Base-by-base conservation (phyloP, 768 basidiomycete genomes). In the Cystofilobasidium capitatum region DNA sequence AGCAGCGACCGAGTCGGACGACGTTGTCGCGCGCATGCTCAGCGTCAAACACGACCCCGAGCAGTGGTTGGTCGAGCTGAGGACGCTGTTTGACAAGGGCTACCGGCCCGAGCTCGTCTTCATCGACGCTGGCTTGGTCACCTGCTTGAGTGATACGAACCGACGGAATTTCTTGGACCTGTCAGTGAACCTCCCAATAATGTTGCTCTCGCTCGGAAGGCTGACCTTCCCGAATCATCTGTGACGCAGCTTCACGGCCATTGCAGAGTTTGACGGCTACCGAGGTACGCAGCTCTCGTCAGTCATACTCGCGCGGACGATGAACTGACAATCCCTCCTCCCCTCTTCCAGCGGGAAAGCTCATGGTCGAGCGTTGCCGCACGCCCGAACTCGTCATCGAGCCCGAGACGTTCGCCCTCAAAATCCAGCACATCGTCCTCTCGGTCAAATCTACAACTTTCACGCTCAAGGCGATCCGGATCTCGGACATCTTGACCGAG, bases 211-310 rank as follows among this genome's bases (percentile, higher is more conserved):
- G 2, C 44, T 35, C 31, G 14, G 8, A 3, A 7, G 31, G 26
- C 29, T 62, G 24, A 42, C 33, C 16, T 35, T 20, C 16, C 20
- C 29, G 22, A 16, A 12, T 47, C 45, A 39, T 16, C 17, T n/a
- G 29, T 54, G 44, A 5, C 24, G 1, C 49, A 68, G 66, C 70
- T 98, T 99, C 80, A 86, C 88, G 63, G 91, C 94, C 4, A 83
- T 99, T 40, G 94, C 96, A 39, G 86, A 92, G 72, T 99, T 99
- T 69, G 96, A 99, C 75, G 96, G 96, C 0, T 98, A 98, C 78
- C 39, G 58, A 35, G 64, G 64, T 65, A 16, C 17, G 37, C 13
- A n/a, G 16, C 14, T 33, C 47, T 54, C 13, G 22, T 26, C 44
- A 22, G 20, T 33, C n/a, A 24, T 37, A 37, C 31, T 58, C 57